Evolutionary conservation across 176 grass and related monocot genomes (phyloP), one percentile per base, ranked within the genome.

Genomic region (Oropetium thomaeum): DNA sequence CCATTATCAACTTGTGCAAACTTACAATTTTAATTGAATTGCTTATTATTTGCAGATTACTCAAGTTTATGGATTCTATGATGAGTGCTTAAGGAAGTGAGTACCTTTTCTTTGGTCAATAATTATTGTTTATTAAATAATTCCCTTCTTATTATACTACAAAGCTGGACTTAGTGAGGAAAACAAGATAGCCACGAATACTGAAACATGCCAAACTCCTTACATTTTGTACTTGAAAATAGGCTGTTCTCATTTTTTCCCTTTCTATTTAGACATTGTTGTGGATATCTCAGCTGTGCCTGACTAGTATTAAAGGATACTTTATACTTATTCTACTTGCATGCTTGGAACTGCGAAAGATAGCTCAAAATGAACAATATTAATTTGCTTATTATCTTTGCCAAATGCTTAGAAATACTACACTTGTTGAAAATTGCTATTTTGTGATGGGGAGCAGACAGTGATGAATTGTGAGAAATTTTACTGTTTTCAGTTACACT

Each of bases 11-110:
- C 80, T 57, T 13, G 57, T 79, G 13, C 38, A 72, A 64, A 28
- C 20, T 66, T 41, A 81, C 31, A 58, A 33, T 39, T 67, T 67
- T 23, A 84, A 5, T 19, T 17, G 54, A 77, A 52, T 58, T 67
- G 77, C 62, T 83, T 60, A 49, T 41, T 25, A 39, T 15, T 80
- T 89, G 71, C 88, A 97, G 91, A 94, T 98, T 41, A 94, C 95
- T 62, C 95, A 98, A 86, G 95, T 98, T 75, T 98, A 94, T 84
- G 95, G 95, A 77, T 98, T 98, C 72, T 98, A 98, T 27, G 95
- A 98, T 0, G 95, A 98, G 80, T 98, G 95, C 70, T 86, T 98
- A 82, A 85, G 95, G 71, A 98, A 98, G 95, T 98, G 82, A 94
- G 91, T 83, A 22, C 28, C 19, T 73, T 70, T 47, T 19, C 31